These are phyloP conservation scores for Porodaedalea pini DNA, from an alignment of 1,284 basidiomycete species.

Conservation along the genomic window DNA sequence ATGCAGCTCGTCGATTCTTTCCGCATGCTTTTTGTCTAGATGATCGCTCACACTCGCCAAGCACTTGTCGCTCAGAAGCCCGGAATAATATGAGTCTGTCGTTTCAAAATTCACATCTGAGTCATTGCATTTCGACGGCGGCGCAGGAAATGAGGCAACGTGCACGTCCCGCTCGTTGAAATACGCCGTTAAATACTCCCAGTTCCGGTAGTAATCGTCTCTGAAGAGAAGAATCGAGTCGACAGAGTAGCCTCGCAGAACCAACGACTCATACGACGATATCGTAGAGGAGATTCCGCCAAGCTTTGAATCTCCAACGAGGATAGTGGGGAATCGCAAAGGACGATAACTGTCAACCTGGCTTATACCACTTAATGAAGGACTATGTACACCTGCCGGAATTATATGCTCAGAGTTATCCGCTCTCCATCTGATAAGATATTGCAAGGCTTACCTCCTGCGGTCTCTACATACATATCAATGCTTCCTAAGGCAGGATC, in stretches of 20 bases:
- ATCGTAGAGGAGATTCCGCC: constrained; percentile 96
- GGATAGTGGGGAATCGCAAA: constrained; percentile 81
- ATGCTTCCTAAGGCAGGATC: constrained; percentile 31
- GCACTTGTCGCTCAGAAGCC: constrained; percentile 38
- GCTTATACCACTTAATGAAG: constrained; percentile 80
- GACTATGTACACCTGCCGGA: constrained; percentile 84
- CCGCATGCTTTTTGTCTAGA: constrained; percentile 62
- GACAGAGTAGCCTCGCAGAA: constrained; percentile 86
- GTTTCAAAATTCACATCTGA: constrained; percentile 45
- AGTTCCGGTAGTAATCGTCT: constrained; percentile 86
- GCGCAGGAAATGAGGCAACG: constrained; percentile 54
- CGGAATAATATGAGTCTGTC: constrained; percentile 72
- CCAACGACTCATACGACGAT: constrained; percentile 87
- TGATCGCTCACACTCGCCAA: constrained; percentile 54
- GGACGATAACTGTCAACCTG: constrained; percentile 85
- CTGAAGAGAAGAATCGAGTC: constrained; percentile 86
- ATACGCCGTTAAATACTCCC: constrained; percentile 77
- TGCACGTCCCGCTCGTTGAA: constrained; percentile 71
- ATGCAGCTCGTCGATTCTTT: constrained; percentile 65
- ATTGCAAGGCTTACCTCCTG: constrained; percentile 67
- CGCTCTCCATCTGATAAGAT: not conserved
- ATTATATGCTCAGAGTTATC: not conserved
- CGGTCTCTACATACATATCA: constrained; percentile 89
- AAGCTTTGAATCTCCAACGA: constrained; percentile 85
- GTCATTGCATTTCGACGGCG: constrained; percentile 53